A percentile compares a stretch with the other conserved stretches of the same genome.
Evolutionary conservation across 2,329 filamentous ascomycete genomes (phyloP).

Genomic region (Epichloe elymi): DNA sequence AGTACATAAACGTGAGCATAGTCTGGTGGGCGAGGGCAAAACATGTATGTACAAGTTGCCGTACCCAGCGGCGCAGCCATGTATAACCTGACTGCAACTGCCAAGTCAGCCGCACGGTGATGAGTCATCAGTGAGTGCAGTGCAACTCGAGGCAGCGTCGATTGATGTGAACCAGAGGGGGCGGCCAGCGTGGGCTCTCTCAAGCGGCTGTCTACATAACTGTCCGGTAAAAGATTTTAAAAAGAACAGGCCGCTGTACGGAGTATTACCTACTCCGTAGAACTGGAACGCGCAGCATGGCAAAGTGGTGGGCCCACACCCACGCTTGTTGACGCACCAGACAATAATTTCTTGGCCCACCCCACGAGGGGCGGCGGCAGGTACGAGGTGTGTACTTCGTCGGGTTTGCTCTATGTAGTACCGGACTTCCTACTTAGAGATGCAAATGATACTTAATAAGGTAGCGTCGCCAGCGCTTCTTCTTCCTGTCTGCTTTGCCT

Average conservation of each 20-base stretch:
- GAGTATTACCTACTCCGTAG: neutral
- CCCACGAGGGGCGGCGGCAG: constrained; percentile 7
- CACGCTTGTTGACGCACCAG: neutral
- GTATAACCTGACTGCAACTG: too few species aligned
- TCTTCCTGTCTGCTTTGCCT: neutral
- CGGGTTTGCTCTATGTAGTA: constrained; percentile 1
- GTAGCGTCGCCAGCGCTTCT: constrained; percentile 2
- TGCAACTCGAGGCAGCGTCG: neutral
- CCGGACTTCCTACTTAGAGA: neutral
- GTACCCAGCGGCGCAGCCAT: too few species aligned
- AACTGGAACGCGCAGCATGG: too few species aligned
- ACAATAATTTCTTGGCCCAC: constrained; percentile 2
- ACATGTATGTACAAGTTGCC: too few species aligned
- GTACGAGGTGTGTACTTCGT: constrained; percentile 8
- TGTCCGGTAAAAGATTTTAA: too few species aligned
- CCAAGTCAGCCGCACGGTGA: too few species aligned
- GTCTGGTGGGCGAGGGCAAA: too few species aligned
- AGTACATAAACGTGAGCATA: too few species aligned
- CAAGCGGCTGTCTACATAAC: too few species aligned
- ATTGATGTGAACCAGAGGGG: neutral
- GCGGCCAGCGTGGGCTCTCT: neutral
- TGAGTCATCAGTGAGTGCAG: too few species aligned
- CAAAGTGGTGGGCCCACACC: too few species aligned
- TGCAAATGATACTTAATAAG: constrained; percentile 8
- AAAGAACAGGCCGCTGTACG: neutral